These are phyloP conservation scores for Metarhizium anisopliae DNA, from an alignment of 2,329 filamentous ascomycete species.

Conservation along the genomic window DNA sequence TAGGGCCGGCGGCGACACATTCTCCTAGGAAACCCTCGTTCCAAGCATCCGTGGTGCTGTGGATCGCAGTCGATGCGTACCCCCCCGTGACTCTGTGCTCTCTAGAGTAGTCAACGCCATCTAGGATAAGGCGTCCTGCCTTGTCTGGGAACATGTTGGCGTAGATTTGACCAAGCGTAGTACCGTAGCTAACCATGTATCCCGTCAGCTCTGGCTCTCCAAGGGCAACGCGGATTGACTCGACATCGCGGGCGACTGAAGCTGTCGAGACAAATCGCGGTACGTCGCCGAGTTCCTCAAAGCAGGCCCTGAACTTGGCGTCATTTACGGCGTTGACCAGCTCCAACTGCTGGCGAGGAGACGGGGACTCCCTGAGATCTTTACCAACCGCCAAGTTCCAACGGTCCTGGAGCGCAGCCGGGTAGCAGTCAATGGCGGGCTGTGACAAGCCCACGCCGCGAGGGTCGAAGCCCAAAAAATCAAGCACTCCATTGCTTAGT, in stretches of 20 bases:
- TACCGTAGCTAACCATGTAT: conserved; percentile 22
- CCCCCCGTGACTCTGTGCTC: conserved; percentile 30
- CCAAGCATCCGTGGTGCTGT: too few relatives aligned
- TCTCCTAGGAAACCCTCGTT: too few relatives aligned
- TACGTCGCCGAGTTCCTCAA: conserved; percentile 31
- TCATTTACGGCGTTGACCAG: background rate
- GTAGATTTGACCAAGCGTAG: conserved; percentile 39
- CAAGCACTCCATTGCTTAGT: background rate
- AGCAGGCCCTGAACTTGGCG: conserved; percentile 23
- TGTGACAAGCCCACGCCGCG: background rate
- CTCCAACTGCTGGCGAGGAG: background rate
- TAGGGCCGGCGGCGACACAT: too few relatives aligned
- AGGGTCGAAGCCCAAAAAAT: background rate
- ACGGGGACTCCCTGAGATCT: too few relatives aligned
- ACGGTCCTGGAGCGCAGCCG: background rate
- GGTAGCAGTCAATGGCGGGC: background rate
- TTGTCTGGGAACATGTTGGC: conserved; percentile 37
- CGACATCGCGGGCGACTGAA: conserved; percentile 35
- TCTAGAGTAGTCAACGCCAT: conserved; percentile 35
- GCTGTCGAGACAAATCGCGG: conserved; percentile 34
- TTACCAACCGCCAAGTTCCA: too few relatives aligned
- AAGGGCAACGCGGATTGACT: conserved; percentile 34
- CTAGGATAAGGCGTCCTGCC: conserved; percentile 37
- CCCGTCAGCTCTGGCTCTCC: conserved; percentile 35
- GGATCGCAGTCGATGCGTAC: too few relatives aligned